Base-by-base conservation (phyloP, 805 yeast genomes). In the Suhomyces kilbournensis region DNA sequence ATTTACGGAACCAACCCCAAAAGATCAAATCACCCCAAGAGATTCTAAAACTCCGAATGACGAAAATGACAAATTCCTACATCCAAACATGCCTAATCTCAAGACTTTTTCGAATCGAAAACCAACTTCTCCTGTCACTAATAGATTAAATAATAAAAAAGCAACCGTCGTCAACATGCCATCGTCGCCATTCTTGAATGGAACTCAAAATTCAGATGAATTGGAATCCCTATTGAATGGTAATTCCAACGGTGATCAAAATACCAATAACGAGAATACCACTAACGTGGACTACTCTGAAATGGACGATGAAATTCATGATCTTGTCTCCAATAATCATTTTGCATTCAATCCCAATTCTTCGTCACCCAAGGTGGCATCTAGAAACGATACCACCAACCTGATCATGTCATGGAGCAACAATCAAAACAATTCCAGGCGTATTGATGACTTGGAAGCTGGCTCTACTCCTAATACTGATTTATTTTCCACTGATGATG, bases 1-100 rank as follows among this genome's bases (percentile, higher is more conserved):
- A 48, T 78, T 78, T 51, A 71, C 66, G 12, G 75, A 72, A 56
- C 63, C 77, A 48, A 71, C 80, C 48, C 70, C 80, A 46, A 66
- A 65, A 35, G 76, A 72, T 54, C 66, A 65, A 35, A 58, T 57
- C 38, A 60, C 65, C 9, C 65, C 66, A 22, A 56, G 51, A 39
- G 64, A 65, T 44, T 47, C 53, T 35, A 58, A 54, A 42, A 61
- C 65, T 4, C 65, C 64, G 0, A 56, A 57, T 19, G 62, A 57
- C 10, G 59, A 58, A 45, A 60, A 46, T 8, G 61, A 53, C 19
- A 48, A 49, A 19, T 35, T 46, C 34, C 7, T 46, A 7, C 69
- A 67, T 46, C 62, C 64, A n/a, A 61, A 58, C 14, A 56, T 66
- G 30, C 72, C 74, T n/a, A 67, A 63, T 34, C 52, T 69, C 59